phyloP scores from a whole-genome alignment of 345 rosid species.

The Brassica nigra region DNA sequence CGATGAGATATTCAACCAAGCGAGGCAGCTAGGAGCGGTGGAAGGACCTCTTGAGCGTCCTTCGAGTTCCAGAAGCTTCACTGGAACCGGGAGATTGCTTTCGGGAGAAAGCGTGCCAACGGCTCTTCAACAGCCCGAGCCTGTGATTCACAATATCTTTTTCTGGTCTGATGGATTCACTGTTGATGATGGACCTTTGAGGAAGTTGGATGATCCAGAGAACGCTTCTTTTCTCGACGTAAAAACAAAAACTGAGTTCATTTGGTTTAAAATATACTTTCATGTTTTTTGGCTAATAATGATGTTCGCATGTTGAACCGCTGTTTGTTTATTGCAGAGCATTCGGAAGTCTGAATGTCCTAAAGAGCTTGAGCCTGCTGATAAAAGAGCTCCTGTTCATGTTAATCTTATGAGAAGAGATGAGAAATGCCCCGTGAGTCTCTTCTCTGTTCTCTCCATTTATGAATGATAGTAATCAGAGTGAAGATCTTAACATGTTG shows the following conservation, averaged over 20 bases:
- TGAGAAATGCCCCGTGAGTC: constrained; percentile 71
- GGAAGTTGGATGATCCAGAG: constrained; percentile 94
- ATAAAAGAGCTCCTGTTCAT: constrained; percentile 75
- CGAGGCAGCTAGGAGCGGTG: constrained; percentile 85
- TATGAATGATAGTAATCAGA: not conserved
- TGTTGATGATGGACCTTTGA: constrained; percentile 81
- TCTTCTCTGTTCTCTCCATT: constrained; percentile 19
- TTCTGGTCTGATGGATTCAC: constrained; percentile 96
- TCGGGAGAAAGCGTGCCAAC: constrained; percentile 79
- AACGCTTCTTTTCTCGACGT: constrained; percentile 93
- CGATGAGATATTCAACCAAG: constrained; percentile 90
- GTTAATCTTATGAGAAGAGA: constrained; percentile 86
- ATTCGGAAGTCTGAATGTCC: constrained; percentile 95
- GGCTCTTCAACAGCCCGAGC: constrained; percentile 78
- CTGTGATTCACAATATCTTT: constrained; percentile 70
- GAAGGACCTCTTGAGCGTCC: constrained; percentile 81
- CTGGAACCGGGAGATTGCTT: constrained; percentile 83
- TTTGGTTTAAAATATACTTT: not conserved
- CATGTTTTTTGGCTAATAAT: not conserved
- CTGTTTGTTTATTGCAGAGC: constrained; percentile 51
- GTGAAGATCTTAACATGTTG: not conserved
- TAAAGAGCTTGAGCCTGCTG: constrained; percentile 90
- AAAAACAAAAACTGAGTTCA: constrained; percentile 8
- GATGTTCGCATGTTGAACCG: not conserved
- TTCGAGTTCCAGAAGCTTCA: constrained; percentile 79